Conservation (phyloP, 2,329 filamentous ascomycete genomes). For the Stachybotrys chartarum region DNA sequence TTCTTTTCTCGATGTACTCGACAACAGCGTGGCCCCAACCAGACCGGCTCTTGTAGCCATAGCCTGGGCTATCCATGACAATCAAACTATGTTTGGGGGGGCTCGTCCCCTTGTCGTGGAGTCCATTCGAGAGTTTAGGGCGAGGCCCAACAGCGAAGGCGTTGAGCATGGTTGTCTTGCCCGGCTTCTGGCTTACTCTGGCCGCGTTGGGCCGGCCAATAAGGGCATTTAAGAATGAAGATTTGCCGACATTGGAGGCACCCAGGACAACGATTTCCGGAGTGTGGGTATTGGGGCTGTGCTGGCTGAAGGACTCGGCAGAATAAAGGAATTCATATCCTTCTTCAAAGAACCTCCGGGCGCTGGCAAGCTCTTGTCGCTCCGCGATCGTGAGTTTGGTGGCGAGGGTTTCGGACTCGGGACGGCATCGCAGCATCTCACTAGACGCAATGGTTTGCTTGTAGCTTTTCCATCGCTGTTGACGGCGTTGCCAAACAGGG, state of each 20-base stretch:
- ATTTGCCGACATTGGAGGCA: constrained; percentile 86
- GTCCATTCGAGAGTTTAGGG: constrained; percentile 16
- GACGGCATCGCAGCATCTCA: background rate
- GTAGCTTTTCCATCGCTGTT: background rate
- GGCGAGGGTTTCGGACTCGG: constrained; percentile 6
- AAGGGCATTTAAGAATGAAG: constrained; percentile 78
- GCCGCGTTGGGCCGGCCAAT: constrained; percentile 44
- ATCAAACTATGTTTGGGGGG: constrained; percentile 39
- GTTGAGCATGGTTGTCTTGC: constrained; percentile 48
- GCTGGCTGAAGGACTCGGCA: constrained; percentile 37
- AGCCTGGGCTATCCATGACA: constrained; percentile 45
- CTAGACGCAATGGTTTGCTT: background rate
- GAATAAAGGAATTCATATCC: constrained; percentile 39
- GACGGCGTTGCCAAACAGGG: background rate
- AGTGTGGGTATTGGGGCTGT: constrained; percentile 42
- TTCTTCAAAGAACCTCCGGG: constrained; percentile 23
- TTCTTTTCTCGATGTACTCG: constrained; percentile 40
- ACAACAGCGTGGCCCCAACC: constrained; percentile 47
- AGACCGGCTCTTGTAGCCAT: constrained; percentile 36
- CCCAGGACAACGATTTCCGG: constrained; percentile 71
- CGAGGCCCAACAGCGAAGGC: constrained; percentile 46
- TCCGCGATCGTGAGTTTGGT: constrained; percentile 10
- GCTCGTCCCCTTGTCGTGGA: constrained; percentile 25
- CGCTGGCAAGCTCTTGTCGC: constrained; percentile 15
- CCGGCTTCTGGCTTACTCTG: constrained; percentile 41